Evolutionary conservation across 1,284 basidiomycete species (phyloP).

Genomic region (Phlebopus sp.): DNA sequence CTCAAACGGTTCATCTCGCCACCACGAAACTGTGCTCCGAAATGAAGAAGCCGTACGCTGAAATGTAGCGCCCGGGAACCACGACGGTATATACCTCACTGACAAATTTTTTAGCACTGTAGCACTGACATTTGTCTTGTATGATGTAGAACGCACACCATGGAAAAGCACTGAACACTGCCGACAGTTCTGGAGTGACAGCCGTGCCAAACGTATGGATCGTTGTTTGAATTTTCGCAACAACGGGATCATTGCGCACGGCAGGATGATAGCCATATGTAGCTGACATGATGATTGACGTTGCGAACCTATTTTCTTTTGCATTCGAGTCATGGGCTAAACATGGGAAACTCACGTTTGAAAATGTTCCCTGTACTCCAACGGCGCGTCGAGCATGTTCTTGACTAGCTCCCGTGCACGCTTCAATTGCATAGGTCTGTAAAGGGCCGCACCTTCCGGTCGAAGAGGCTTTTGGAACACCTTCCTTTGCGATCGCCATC

Average conservation of each 20-base stretch:
- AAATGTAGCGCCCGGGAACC: slow-evolving; percentile 1
- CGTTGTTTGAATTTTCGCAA: background rate
- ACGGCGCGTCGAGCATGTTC: background rate
- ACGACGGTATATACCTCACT: background rate
- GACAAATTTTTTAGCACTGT: too few species aligned
- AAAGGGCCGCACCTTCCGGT: slow-evolving; percentile 1
- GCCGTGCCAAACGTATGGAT: background rate
- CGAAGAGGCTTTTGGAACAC: slow-evolving; percentile 9
- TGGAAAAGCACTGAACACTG: slow-evolving; percentile 1
- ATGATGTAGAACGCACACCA: background rate
- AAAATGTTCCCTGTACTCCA: slow-evolving; percentile 1
- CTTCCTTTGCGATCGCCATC: slow-evolving; percentile 7
- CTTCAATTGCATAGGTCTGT: slow-evolving; percentile 5
- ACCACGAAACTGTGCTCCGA: background rate
- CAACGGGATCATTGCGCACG: background rate
- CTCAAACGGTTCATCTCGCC: background rate
- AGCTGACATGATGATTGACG: background rate
- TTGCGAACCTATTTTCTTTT: background rate
- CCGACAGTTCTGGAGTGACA: background rate
- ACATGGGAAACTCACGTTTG: background rate
- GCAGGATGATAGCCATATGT: slow-evolving; percentile 1
- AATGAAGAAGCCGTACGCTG: background rate
- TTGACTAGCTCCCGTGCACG: background rate
- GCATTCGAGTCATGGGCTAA: background rate
- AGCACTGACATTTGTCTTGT: too few species aligned